These are phyloP conservation scores for Candida ipomoeae DNA, from an alignment of 805 yeast species.

Conservation along the genomic window DNA sequence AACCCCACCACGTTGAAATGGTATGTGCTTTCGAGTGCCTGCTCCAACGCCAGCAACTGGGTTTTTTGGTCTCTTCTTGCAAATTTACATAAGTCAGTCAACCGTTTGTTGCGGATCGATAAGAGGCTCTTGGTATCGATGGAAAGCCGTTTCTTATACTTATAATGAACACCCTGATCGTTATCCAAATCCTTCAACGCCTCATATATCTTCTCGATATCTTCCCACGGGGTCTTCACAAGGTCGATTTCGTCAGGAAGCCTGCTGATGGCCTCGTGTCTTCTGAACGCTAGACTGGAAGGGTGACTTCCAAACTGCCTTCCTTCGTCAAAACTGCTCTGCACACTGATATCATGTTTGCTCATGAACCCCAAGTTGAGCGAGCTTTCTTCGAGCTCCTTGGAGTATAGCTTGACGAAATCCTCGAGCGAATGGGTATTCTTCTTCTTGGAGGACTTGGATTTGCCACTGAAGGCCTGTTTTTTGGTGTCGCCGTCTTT, in stretches of 20 bases:
- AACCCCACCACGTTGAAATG: constrained; percentile 41
- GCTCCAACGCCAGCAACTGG: constrained; percentile 27
- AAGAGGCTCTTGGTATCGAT: constrained; percentile 32
- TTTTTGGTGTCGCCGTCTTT: constrained; percentile 1
- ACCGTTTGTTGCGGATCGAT: constrained; percentile 26
- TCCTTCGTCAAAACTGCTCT: constrained; percentile 34
- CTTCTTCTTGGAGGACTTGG: constrained; percentile 1
- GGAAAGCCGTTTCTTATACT: constrained; percentile 31
- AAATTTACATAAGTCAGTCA: constrained; percentile 33
- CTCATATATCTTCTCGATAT: constrained; percentile 30
- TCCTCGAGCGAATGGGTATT: constrained; percentile 7
- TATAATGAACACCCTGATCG: constrained; percentile 35
- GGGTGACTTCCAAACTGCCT: constrained; percentile 30
- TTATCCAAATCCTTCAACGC: constrained; percentile 30
- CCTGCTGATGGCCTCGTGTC: constrained; percentile 26
- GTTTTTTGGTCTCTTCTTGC: constrained; percentile 33
- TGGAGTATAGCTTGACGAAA: constrained; percentile 8
- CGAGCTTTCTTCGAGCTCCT: constrained; percentile 21
- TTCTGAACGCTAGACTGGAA: constrained; percentile 33
- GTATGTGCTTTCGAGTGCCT: constrained; percentile 25
- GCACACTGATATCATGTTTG: constrained; percentile 33
- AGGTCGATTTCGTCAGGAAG: constrained; percentile 37
- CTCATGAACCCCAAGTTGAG: constrained; percentile 34
- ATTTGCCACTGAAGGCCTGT: neutral
- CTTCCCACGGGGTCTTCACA: constrained; percentile 25